Base-by-base conservation (phyloP, 257 asterid species). In the Nicotiana benthamiana region DNA sequence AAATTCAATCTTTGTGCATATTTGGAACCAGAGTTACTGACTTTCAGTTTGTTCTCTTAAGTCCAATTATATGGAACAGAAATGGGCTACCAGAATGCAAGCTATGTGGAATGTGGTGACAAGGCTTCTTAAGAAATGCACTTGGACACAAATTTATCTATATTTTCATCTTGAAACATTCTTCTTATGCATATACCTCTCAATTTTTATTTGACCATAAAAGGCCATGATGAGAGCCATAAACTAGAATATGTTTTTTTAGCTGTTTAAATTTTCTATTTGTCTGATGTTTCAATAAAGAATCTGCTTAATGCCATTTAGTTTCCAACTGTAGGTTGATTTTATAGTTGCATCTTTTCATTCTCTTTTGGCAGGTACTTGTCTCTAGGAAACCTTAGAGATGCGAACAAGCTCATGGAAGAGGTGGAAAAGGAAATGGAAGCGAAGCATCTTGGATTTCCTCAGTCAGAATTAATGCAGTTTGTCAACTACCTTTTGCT, bases 381-480 rank as follows among this genome's bases (percentile, higher is more conserved):
- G 83, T 91, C 97, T 75, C 89, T 88, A 74, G 98, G 99, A 76
- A 96, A 92, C 89, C 84, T 96, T 82, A 89, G 97, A 91, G 99
- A 96, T 89, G 99, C 99, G 68, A 94, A 94, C 83, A 82, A 78
- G 83, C 92, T 92, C 51, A 84, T 91, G 92, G 97, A 92, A 83
- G 97, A 94, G 77, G 81, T 92, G 83, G 89, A 86, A 84, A 92
- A 87, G 88, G 92, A 92, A 88, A 91, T 90, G 85, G 88, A 89
- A 79, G 75, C 67, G 24, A 86, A 83, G 84, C 90, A 90, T 83
- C 61, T 90, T 62, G 93, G 87, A 60, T 89, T 92, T 75, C 97
- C 99, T 82, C 87, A 64, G 75, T 89, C 97, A 56, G 98, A 96
- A 81, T 78, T 94, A 68, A 91, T 94, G 86, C 90, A 94, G 91